Evolutionary conservation across 78 protist genomes (phyloP).

Genomic region (Bigelowiella natans): DNA sequence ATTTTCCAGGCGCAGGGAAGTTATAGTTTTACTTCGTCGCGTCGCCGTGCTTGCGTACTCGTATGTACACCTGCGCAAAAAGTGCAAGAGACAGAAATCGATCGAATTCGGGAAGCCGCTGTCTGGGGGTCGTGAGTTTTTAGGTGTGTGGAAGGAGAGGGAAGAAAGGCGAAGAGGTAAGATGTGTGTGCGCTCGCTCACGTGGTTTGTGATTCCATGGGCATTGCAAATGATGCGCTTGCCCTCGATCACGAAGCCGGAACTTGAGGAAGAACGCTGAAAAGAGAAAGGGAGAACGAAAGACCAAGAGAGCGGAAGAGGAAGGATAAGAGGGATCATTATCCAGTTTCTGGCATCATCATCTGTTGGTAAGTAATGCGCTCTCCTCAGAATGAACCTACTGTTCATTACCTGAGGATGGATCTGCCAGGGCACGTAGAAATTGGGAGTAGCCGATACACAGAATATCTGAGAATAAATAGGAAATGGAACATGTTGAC

Average conservation of each 20-base stretch:
- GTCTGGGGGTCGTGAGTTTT: too few species aligned
- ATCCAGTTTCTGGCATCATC: too few species aligned
- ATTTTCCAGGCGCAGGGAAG: too few species aligned
- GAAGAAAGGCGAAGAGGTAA: too few species aligned
- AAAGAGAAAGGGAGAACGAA: too few species aligned
- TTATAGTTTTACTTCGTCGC: neutral
- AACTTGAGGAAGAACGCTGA: neutral
- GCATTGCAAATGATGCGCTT: neutral
- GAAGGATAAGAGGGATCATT: too few species aligned
- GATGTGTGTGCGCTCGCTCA: neutral
- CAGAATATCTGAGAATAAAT: neutral
- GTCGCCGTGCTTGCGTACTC: neutral
- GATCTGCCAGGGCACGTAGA: neutral
- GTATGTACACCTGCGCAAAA: neutral
- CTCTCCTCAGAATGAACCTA: neutral
- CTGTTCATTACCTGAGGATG: neutral
- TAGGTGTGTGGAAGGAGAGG: too few species aligned
- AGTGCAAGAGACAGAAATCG: too few species aligned
- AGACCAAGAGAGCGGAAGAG: too few species aligned
- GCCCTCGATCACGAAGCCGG: neutral
- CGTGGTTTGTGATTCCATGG: conserved; percentile 2
- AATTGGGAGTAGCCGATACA: neutral
- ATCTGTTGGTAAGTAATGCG: too few species aligned
- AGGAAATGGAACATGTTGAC: too few species aligned
- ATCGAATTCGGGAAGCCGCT: too few species aligned